Conservation (phyloP, 140 eudicot species). For the Stevia rebaudiana region DNA sequence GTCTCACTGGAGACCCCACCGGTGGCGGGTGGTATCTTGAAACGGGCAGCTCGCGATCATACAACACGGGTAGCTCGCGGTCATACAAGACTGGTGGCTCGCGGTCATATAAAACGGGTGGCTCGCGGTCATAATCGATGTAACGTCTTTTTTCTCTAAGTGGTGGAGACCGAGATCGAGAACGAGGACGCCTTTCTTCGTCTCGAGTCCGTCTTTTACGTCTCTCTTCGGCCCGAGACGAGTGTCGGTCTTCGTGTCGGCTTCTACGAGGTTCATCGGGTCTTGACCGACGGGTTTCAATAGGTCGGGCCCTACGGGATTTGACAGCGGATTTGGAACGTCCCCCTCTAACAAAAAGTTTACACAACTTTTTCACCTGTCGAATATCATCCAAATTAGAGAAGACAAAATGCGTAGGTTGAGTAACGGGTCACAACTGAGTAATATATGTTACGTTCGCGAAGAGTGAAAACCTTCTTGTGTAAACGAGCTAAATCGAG, state of each 20-base stretch:
- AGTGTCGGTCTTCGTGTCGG: slow-evolving; percentile 11
- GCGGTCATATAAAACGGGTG: neutral
- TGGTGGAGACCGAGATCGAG: slow-evolving; percentile 26
- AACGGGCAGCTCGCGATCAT: slow-evolving; percentile 21
- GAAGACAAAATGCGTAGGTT: neutral
- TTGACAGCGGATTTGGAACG: slow-evolving; percentile 18
- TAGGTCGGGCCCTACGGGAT: slow-evolving; percentile 19
- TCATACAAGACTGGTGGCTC: neutral
- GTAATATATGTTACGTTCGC: neutral
- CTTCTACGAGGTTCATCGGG: slow-evolving; percentile 15
- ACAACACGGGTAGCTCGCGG: slow-evolving; percentile 9
- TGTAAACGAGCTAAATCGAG: neutral
- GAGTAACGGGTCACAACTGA: neutral
- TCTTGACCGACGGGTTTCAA: slow-evolving; percentile 11
- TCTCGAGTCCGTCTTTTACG: slow-evolving; percentile 31
- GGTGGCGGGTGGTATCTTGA: slow-evolving; percentile 22
- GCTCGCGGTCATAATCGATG: slow-evolving; percentile 20
- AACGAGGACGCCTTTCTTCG: slow-evolving; percentile 33
- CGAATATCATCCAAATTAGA: neutral
- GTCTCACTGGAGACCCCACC: slow-evolving; percentile 30
- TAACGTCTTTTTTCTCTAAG: slow-evolving; percentile 28
- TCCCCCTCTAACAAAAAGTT: slow-evolving; percentile 38
- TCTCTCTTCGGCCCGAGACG: slow-evolving; percentile 29
- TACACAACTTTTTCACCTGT: slow-evolving; percentile 78
- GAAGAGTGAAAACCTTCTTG: neutral